These are phyloP conservation scores for Sporothrix euskadiensis DNA, from an alignment of 2,329 filamentous ascomycete species.

Conservation along the genomic window DNA sequence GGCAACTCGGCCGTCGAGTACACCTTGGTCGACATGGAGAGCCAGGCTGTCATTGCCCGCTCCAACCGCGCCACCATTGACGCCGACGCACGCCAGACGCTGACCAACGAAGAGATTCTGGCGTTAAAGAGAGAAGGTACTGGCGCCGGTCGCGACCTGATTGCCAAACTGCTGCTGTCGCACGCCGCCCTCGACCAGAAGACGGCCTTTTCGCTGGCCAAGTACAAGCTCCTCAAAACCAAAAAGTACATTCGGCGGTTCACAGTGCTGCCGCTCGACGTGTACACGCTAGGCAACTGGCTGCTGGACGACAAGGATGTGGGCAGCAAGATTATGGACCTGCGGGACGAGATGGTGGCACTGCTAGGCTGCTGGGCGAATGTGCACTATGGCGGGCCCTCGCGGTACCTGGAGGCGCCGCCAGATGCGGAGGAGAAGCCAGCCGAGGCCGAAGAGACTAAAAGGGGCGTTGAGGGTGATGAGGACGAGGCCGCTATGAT, in stretches of 20 bases:
- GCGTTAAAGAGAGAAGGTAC: constrained; percentile 71
- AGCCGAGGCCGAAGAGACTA: background rate
- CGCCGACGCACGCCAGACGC: constrained; percentile 60
- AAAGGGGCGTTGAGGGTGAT: background rate
- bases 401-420: constrained; percentile 31
- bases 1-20: constrained; percentile 49
- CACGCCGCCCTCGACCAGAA: constrained; percentile 92
- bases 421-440: constrained; percentile 34
- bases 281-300: constrained; percentile 73
- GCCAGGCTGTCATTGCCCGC: constrained; percentile 53
- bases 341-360: constrained; percentile 80
- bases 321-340: constrained; percentile 71
- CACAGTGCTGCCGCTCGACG: constrained; percentile 79
- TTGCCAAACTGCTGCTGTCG: constrained; percentile 87
- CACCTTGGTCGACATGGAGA: constrained; percentile 48
- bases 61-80: constrained; percentile 62
- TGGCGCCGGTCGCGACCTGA: constrained; percentile 81
- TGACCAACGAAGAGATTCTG: constrained; percentile 75
- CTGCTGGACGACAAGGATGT: constrained; percentile 79
- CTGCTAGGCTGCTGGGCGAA: constrained; percentile 88
- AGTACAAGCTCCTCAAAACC: constrained; percentile 92
- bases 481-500: background rate
- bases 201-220: constrained; percentile 87
- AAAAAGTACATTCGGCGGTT: constrained; percentile 92
- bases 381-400: constrained; percentile 67